These are phyloP conservation scores for Diplotaxis tenuifolia DNA, from an alignment of 345 rosid species.

Conservation along the genomic window DNA sequence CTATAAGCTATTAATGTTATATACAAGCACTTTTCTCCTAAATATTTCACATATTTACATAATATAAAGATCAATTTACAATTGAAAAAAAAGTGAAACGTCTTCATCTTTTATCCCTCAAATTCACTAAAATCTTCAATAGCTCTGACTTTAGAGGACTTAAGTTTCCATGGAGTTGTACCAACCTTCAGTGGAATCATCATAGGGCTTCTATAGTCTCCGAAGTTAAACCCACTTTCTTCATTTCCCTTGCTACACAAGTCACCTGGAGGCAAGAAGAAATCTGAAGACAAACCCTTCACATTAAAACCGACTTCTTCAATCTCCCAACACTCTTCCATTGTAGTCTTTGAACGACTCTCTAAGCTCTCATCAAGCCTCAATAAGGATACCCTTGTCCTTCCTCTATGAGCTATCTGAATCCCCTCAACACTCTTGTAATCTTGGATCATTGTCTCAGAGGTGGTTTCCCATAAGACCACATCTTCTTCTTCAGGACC, in stretches of 20 bases:
- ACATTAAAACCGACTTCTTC: conserved; percentile 92
- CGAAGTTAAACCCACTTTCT: conserved; percentile 32
- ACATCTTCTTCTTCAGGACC: conserved; percentile 39
- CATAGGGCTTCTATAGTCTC: conserved; percentile 29
- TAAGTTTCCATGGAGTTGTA: conserved; percentile 42
- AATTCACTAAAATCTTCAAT: conserved; percentile 48
- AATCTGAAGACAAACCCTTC: conserved; percentile 74
- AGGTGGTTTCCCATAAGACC: conserved; percentile 80
- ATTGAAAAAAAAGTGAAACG: conserved; percentile 8
- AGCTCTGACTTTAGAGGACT: conserved; percentile 58
- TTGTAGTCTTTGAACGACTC: conserved; percentile 63
- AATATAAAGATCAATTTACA: conserved; percentile 37
- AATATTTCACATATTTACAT: conserved; percentile 1
- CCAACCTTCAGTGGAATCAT: conserved; percentile 46
- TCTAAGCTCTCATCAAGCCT: conserved; percentile 62
- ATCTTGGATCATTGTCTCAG: conserved; percentile 67
- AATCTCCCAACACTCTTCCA: conserved; percentile 89
- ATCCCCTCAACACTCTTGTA: conserved; percentile 74
- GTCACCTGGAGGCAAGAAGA: conserved; percentile 86
- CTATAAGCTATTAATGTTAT: neutral
- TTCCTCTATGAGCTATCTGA: conserved; percentile 75
- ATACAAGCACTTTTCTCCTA: conserved; percentile 41
- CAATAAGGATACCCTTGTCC: conserved; percentile 59
- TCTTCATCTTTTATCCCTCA: conserved; percentile 33
- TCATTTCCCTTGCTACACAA: conserved; percentile 52